A percentile compares a stretch with the other conserved stretches of the same genome.
These are phyloP conservation scores for Colletotrichum acutatum DNA, from an alignment of 2,329 filamentous ascomycete species.

Conservation along the genomic window DNA sequence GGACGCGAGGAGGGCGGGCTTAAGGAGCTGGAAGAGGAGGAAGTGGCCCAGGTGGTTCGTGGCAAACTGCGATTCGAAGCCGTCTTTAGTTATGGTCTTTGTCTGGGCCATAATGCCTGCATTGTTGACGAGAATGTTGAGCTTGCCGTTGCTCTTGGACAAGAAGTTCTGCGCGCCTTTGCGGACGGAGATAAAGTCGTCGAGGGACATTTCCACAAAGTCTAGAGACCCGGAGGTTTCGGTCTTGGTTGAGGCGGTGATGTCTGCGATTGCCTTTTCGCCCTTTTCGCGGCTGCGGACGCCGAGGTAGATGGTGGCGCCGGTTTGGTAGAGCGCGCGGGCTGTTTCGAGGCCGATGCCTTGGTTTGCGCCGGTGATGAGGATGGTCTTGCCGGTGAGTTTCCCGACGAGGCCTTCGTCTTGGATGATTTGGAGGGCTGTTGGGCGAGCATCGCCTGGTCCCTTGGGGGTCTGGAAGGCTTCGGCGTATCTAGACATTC, in stretches of 20 bases:
- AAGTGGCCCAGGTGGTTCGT: conserved; percentile 66
- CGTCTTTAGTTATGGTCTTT: conserved; percentile 34
- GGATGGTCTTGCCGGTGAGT: conserved; percentile 46
- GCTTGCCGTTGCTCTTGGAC: conserved; percentile 37
- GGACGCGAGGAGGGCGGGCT: conserved; percentile 52
- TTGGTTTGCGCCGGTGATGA: conserved; percentile 51
- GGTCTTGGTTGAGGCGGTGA: conserved; percentile 7
- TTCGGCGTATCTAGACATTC: conserved; percentile 8
- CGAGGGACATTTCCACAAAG: conserved; percentile 22
- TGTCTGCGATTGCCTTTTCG: conserved; percentile 40
- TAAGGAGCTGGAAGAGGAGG: conserved; percentile 62
- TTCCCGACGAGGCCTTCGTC: conserved; percentile 26
- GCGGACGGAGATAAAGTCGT: conserved; percentile 35
- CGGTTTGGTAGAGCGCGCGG: conserved; percentile 48
- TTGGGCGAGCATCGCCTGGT: conserved; percentile 34
- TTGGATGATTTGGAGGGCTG: conserved; percentile 33
- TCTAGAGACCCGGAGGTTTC: background rate
- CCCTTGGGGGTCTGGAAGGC: conserved; percentile 16
- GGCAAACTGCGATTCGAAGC: conserved; percentile 55
- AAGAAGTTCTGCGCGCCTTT: conserved; percentile 45
- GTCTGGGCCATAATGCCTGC: conserved; percentile 42
- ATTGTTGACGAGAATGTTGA: conserved; percentile 51
- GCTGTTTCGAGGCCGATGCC: conserved; percentile 52
- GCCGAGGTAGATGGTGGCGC: conserved; percentile 49
- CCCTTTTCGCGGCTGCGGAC: conserved; percentile 48